Base-by-base conservation (phyloP, 2,329 filamentous ascomycete genomes). In the Monilinia polystroma region DNA sequence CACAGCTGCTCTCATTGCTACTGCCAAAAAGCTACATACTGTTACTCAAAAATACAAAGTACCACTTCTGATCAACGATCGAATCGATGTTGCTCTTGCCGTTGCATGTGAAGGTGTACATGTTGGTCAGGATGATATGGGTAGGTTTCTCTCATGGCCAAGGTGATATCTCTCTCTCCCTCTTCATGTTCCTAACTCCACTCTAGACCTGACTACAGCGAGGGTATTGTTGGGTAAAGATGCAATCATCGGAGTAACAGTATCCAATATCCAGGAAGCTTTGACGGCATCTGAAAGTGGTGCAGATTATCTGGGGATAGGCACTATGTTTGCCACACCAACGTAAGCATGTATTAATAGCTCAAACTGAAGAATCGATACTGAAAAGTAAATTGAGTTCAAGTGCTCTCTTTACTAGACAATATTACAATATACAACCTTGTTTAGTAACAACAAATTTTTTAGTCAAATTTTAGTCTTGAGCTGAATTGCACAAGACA, bases 81-180 rank as follows among this genome's bases (percentile, higher is more conserved):
- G 93, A 16, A 85, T 97, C 7, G 93, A 97, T 76, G 91, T 98
- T 35, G 93, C 93, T 11, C 83, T 92, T 23, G 93, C 92, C 18
- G 85, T 93, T 54, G 91, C 88, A 16, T 95, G 91, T 67, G 94
- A 97, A 80, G 95, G 95, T 56, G 92, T 97, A 11, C 95, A 98
- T 77, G 85, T 98, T 60, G 95, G 95, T 8, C 94, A 98, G 80
- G 93, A 97, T 83, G 94, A 98, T 77, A 89, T 97, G 82, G 83
- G 89, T 91, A 78, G 71, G 83, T 78, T 41, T n/a, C 32, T 16
- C 45, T 7, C 18, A 20, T 35, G 18, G 59, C 52, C 2, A 5
- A 32, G 41, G 66, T 67, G 66, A 41, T 49, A 18, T 11, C 11
- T 41, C 52, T 26, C 26, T n/a, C 20, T 60, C 14, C n/a, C 38